These are phyloP conservation scores for Colletotrichum abscissum DNA, from an alignment of 2,329 filamentous ascomycete species.

Conservation along the genomic window DNA sequence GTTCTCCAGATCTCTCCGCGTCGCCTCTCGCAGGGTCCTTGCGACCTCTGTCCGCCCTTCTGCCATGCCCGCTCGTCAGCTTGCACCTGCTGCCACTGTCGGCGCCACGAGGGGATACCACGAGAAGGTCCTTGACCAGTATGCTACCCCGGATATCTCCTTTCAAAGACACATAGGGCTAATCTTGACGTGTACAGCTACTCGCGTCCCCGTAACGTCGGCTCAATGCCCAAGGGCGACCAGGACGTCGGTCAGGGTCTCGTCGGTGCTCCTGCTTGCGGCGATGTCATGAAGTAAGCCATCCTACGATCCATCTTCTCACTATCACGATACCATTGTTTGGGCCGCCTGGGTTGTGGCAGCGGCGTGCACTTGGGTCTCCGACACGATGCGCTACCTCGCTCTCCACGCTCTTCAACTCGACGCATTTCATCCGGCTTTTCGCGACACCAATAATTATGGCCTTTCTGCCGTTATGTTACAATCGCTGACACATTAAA, in stretches of 20 bases:
- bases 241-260: conserved; percentile 89
- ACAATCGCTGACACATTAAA: conserved; percentile 34
- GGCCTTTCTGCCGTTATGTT: background rate
- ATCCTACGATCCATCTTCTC: background rate
- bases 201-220: conserved; percentile 65
- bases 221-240: conserved; percentile 77
- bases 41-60: conserved; percentile 53
- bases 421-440: background rate
- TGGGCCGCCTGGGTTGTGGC: background rate
- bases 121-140: conserved; percentile 81
- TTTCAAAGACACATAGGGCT: conserved; percentile 59
- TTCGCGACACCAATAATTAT: background rate
- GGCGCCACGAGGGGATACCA: conserved; percentile 60
- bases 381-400: background rate
- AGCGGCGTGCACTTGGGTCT: background rate
- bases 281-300: conserved; percentile 84
- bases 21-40: conserved; percentile 55
- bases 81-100: conserved; percentile 52
- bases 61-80: conserved; percentile 52
- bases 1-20: conserved; percentile 59
- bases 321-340: background rate
- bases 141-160: conserved; percentile 61
- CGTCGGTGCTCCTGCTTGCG: conserved; percentile 88
- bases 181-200: conserved; percentile 57
- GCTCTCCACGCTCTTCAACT: too few relatives aligned